A percentile compares a stretch with the other conserved stretches of the same genome.
Conservation (phyloP, 441 rosid genomes). For the Populus trichocarpa region DNA sequence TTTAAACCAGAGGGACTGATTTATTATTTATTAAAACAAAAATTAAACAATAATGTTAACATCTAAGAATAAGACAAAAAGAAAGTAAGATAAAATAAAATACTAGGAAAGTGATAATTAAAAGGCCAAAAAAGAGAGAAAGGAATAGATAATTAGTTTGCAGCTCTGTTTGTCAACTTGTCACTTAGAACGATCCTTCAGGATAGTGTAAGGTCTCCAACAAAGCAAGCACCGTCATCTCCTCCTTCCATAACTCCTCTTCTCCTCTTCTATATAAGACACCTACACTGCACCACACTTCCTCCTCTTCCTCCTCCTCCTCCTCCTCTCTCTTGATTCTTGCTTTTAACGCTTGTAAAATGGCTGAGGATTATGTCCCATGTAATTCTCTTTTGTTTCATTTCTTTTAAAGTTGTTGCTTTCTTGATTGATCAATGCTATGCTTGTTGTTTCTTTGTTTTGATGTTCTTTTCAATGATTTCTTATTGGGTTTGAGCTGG, state of each 20-base stretch:
- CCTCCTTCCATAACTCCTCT: not conserved
- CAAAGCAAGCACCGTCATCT: constrained; percentile 5
- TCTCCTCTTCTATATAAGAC: not conserved
- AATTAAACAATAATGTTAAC: too few species aligned
- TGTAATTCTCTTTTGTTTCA: constrained; percentile 27
- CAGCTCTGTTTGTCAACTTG: not conserved
- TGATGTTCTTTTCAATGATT: not conserved
- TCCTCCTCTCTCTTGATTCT: not conserved
- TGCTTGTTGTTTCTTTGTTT: not conserved
- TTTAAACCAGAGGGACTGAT: too few species aligned
- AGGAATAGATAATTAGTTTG: not conserved
- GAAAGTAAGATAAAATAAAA: too few species aligned
- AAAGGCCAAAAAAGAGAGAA: not conserved
- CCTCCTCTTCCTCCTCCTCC: not conserved
- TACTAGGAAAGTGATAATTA: too few species aligned
- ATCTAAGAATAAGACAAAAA: too few species aligned
- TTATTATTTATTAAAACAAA: too few species aligned
- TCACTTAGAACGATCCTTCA: constrained; percentile 3
- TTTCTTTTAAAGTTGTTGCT: constrained; percentile 1
- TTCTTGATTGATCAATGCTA: constrained; percentile 21
- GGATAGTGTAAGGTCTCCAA: not conserved
- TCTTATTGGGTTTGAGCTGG: constrained; percentile 17
- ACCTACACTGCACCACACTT: not conserved
- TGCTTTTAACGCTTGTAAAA: constrained; percentile 12
- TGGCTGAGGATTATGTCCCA: constrained; percentile 46